A percentile compares a stretch with the other conserved stretches of the same genome.
These are phyloP conservation scores for Cordyceps pruinosa DNA, from an alignment of 2,329 filamentous ascomycete genomes.

Conservation along the genomic window DNA sequence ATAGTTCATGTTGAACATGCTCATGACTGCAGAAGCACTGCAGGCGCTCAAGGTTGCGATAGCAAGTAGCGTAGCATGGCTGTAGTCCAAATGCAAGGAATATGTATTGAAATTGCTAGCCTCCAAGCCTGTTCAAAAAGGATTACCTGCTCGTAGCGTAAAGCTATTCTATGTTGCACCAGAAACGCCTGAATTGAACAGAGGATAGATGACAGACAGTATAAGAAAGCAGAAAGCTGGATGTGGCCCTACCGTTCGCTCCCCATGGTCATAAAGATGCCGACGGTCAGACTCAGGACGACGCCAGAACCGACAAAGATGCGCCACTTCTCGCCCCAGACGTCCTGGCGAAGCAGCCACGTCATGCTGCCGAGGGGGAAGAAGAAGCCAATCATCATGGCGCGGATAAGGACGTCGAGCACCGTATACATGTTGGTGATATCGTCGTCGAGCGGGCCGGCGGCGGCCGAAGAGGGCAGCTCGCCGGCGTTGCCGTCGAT, in stretches of 20 bases:
- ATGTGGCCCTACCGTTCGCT: slow-evolving; percentile 22
- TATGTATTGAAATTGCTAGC: too few species aligned
- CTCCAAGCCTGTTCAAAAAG: too few species aligned
- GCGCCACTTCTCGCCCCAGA: slow-evolving; percentile 78
- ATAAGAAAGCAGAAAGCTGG: neutral
- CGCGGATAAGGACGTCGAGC: slow-evolving; percentile 80
- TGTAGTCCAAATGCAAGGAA: too few species aligned
- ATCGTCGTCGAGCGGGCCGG: slow-evolving; percentile 35
- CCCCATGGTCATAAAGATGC: slow-evolving; percentile 51
- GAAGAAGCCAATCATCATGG: slow-evolving; percentile 87
- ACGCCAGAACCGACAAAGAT: slow-evolving; percentile 84
- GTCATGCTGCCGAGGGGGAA: slow-evolving; percentile 83
- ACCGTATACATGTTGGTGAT: slow-evolving; percentile 46
- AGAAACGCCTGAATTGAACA: neutral
- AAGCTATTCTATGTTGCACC: neutral
- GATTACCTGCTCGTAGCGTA: neutral
- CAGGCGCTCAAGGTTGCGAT: too few species aligned
- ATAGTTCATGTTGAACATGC: too few species aligned
- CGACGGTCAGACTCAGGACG: slow-evolving; percentile 69
- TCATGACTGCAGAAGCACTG: too few species aligned
- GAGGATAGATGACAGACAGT: too few species aligned
- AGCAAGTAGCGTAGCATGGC: too few species aligned
- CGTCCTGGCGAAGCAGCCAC: slow-evolving; percentile 78
- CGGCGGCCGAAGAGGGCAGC: slow-evolving; percentile 31
- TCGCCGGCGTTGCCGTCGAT: slow-evolving; percentile 60